phyloP scores from a whole-genome alignment of 1,284 basidiomycete species.

The Marasmius fiardii region DNA sequence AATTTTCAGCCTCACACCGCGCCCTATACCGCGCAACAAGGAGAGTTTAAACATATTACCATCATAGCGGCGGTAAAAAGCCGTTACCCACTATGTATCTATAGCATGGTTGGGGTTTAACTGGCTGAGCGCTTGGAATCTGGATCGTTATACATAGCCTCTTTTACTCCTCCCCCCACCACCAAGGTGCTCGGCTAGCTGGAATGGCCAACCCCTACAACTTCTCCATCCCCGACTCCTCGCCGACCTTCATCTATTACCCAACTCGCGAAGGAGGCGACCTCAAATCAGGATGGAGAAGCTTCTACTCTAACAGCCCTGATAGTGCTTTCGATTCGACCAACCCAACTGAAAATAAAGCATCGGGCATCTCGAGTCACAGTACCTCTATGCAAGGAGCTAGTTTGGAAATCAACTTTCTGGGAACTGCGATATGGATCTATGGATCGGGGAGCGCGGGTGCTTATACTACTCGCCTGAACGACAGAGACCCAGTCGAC shows the following conservation, averaged over 20 bases:
- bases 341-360: conserved; percentile 13
- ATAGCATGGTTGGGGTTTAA: no score
- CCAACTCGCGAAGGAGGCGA: conserved; percentile 13
- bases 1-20: no score
- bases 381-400: conserved; percentile 14
- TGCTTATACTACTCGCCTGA: conserved; percentile 17
- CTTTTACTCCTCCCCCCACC: not conserved
- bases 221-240: conserved; percentile 17
- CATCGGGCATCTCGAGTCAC: conserved; percentile 16
- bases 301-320: conserved; percentile 12
- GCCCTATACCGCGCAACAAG: no score
- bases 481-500: conserved; percentile 7
- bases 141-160: no score
- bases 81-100: no score
- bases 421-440: conserved; percentile 15
- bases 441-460: conserved; percentile 18
- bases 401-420: conserved; percentile 14
- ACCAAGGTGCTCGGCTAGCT: not conserved
- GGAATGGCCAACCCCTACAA: conserved; percentile 9
- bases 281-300: conserved; percentile 12
- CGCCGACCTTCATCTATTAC: conserved; percentile 10
- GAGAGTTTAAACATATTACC: no score
- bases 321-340: conserved; percentile 17
- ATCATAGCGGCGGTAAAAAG: no score
- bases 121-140: no score